Evolutionary conservation across 768 basidiomycete species (phyloP).

Genomic region (Pulveroboletus sp.): DNA sequence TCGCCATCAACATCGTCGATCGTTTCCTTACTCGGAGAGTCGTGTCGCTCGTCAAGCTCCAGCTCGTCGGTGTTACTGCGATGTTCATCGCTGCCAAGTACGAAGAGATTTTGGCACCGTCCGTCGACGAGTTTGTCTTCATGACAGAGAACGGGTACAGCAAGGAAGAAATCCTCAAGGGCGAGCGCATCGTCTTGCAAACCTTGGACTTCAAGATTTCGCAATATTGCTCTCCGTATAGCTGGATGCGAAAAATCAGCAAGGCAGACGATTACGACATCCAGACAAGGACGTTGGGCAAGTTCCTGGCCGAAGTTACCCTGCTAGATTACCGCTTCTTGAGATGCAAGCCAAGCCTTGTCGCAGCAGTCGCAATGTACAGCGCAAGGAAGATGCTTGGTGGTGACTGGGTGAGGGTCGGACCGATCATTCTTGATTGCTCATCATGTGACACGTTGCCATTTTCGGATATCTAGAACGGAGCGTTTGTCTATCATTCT

Average conservation of each 20-base stretch:
- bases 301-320: slow-evolving; percentile 96
- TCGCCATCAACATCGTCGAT: slow-evolving; percentile 95
- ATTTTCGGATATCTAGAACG: slow-evolving; percentile 56
- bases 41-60: slow-evolving; percentile 86
- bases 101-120: slow-evolving; percentile 97
- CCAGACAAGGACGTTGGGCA: slow-evolving; percentile 94
- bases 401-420: slow-evolving; percentile 86
- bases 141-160: slow-evolving; percentile 96
- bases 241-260: slow-evolving; percentile 98
- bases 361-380: slow-evolving; percentile 98
- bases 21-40: slow-evolving; percentile 88
- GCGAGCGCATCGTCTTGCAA: slow-evolving; percentile 94
- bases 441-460: slow-evolving; percentile 35
- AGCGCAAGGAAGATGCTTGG: slow-evolving; percentile 90
- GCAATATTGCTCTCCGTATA: slow-evolving; percentile 98
- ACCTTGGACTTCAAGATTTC: slow-evolving; percentile 94
- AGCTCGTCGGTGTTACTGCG: slow-evolving; percentile 96
- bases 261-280: slow-evolving; percentile 99
- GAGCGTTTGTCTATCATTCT: slow-evolving; percentile 90
- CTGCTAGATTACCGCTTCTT: slow-evolving; percentile 91
- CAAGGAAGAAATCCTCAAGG: slow-evolving; percentile 96
- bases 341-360: slow-evolving; percentile 86
- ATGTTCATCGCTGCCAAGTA: slow-evolving; percentile 99
- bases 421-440: slow-evolving; percentile 9
- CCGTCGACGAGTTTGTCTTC: slow-evolving; percentile 96